phyloP scores from a whole-genome alignment of 768 basidiomycete genomes.

The Boletus barrowsii region DNA sequence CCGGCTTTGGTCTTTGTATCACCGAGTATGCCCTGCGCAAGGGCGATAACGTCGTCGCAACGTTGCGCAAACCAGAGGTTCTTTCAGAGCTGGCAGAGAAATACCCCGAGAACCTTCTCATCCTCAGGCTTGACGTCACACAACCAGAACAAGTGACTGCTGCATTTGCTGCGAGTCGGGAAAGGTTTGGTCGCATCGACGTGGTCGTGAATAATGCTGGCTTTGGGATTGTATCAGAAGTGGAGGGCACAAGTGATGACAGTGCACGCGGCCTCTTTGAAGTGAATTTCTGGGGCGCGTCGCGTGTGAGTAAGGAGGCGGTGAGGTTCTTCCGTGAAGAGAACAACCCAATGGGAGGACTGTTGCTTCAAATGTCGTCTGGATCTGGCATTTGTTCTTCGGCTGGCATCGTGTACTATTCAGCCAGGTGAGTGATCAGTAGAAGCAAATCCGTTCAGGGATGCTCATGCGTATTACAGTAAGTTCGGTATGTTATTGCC shows the following conservation, averaged over 20 bases:
- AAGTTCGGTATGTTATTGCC: slow-evolving; percentile 12
- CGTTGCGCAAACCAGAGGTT: slow-evolving; percentile 37
- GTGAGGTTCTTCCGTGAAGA: slow-evolving; percentile 22
- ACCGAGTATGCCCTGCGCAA: slow-evolving; percentile 30
- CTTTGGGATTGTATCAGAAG: background rate
- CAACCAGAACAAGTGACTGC: background rate
- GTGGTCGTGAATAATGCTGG: slow-evolving; percentile 7
- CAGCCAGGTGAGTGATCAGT: slow-evolving; percentile 16
- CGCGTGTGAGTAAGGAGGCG: slow-evolving; percentile 36
- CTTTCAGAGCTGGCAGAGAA: slow-evolving; percentile 25
- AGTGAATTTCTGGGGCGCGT: slow-evolving; percentile 45
- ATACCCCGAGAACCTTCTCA: slow-evolving; percentile 17
- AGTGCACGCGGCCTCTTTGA: slow-evolving; percentile 38
- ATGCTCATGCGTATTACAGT: slow-evolving; percentile 4
- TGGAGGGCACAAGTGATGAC: slow-evolving; percentile 34
- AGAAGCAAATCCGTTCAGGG: background rate
- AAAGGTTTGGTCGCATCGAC: slow-evolving; percentile 28
- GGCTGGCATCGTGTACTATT: slow-evolving; percentile 14
- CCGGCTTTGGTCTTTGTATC: slow-evolving; percentile 38
- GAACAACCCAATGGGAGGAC: slow-evolving; percentile 35
- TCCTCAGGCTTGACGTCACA: slow-evolving; percentile 41
- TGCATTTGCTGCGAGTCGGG: background rate
- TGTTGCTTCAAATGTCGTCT: slow-evolving; percentile 33
- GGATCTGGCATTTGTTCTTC: slow-evolving; percentile 22
- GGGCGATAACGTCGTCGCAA: slow-evolving; percentile 42